A percentile compares a stretch with the other conserved stretches of the same genome.
phyloP scores from a whole-genome alignment of 1,284 basidiomycete species.

The Rhodotorula sp. region DNA sequence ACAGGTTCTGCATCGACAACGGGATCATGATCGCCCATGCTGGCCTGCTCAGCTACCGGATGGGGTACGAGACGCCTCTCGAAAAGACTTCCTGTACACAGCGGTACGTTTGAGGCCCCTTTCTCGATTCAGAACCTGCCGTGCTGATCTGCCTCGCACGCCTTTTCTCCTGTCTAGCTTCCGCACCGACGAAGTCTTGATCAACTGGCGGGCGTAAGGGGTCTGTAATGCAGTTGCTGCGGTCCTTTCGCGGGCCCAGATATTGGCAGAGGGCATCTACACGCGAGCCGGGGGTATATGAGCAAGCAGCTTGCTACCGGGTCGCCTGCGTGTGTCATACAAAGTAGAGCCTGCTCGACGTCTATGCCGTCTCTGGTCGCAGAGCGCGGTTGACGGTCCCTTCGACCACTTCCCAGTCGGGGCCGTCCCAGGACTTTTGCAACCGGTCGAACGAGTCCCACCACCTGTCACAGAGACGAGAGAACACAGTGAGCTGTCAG shows the following conservation, averaged over 20 bases:
- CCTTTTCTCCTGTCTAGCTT: constrained; percentile 58
- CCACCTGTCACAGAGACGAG: constrained; percentile 60
- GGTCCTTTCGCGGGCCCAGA: neutral
- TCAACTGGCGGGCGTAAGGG: constrained; percentile 62
- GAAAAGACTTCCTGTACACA: constrained; percentile 84
- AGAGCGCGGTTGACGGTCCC: constrained; percentile 41
- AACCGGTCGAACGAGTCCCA: constrained; percentile 66
- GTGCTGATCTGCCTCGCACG: too few relatives aligned
- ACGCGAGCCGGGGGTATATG: neutral
- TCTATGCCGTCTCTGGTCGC: neutral
- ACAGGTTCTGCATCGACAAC: constrained; percentile 97
- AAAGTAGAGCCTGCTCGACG: neutral
- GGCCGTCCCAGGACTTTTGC: constrained; percentile 54
- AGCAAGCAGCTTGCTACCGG: too few relatives aligned
- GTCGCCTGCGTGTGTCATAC: too few relatives aligned
- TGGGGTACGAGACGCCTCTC: constrained; percentile 81
- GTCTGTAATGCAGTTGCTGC: neutral
- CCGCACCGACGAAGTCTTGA: constrained; percentile 85
- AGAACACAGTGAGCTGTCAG: neutral
- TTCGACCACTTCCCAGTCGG: constrained; percentile 59
- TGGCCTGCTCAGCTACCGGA: constrained; percentile 79
- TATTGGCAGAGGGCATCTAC: neutral
- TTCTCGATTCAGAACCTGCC: too few relatives aligned
- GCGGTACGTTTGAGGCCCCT: constrained; percentile 45
- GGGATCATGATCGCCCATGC: constrained; percentile 99